phyloP scores from a whole-genome alignment of 2,329 filamentous ascomycete species.

The Hypocrella siamensis region DNA sequence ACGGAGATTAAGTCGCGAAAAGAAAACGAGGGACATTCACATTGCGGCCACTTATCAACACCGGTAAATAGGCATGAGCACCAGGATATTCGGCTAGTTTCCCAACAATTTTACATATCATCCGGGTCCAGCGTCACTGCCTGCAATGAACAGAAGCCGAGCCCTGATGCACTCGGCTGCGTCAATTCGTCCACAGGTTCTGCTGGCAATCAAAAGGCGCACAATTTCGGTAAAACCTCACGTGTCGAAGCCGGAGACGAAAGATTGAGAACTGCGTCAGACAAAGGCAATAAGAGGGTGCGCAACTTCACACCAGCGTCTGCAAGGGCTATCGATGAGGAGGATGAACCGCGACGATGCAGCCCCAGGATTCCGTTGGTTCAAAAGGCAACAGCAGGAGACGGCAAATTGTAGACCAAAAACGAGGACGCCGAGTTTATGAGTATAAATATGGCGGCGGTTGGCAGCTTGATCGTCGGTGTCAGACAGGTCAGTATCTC shows the following conservation, averaged over 20 bases:
- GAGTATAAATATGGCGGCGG: too few species aligned
- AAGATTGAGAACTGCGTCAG: conserved; percentile 4
- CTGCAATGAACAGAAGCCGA: too few species aligned
- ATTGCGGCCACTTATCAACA: conserved; percentile 4
- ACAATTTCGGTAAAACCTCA: neutral
- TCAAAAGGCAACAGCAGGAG: too few species aligned
- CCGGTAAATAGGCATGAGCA: conserved; percentile 8
- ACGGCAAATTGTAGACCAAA: too few species aligned
- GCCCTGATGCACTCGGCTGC: too few species aligned
- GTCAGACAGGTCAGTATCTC: too few species aligned
- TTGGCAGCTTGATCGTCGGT: too few species aligned
- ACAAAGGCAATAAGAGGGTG: conserved; percentile 27
- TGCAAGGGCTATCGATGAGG: conserved; percentile 28
- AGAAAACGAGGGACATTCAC: conserved; percentile 18
- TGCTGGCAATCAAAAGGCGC: too few species aligned
- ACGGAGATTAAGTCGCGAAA: conserved; percentile 27
- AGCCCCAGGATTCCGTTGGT: too few species aligned
- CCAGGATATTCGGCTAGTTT: conserved; percentile 22
- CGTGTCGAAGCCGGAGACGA: neutral
- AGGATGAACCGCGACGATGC: conserved; percentile 27
- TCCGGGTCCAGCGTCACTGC: conserved; percentile 8
- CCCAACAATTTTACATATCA: conserved; percentile 20
- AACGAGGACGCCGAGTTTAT: too few species aligned
- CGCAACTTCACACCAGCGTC: conserved; percentile 30
- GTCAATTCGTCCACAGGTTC: too few species aligned